phyloP scores from a whole-genome alignment of 2,329 filamentous ascomycete species.

The Phialophora tarda region DNA sequence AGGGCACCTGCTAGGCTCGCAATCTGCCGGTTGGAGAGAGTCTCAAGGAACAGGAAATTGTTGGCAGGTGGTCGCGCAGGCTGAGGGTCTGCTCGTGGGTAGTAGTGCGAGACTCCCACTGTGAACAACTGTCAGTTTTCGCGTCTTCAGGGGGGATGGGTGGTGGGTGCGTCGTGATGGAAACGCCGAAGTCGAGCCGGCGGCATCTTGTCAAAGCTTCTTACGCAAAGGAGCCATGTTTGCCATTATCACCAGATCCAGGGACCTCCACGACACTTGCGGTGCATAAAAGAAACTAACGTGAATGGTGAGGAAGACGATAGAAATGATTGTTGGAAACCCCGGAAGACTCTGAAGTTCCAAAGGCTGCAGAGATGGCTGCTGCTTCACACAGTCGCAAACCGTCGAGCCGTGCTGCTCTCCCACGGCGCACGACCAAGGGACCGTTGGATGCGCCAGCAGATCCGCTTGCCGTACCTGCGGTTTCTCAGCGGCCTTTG shows the following conservation, averaged over 20 bases:
- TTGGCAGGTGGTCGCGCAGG: constrained; percentile 34
- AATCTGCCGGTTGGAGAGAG: neutral
- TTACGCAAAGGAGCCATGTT: neutral
- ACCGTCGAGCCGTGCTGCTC: constrained; percentile 31
- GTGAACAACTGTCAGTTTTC: constrained; percentile 13
- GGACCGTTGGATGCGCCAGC: constrained; percentile 74
- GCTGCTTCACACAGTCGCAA: constrained; percentile 32
- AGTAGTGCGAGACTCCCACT: constrained; percentile 11
- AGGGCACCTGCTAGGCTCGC: neutral
- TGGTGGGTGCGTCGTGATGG: neutral
- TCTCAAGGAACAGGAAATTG: constrained; percentile 6
- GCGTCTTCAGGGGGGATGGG: neutral
- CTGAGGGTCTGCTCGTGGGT: neutral
- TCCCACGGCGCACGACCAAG: constrained; percentile 73
- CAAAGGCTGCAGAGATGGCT: constrained; percentile 8
- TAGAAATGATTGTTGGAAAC: neutral
- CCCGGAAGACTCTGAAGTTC: neutral
- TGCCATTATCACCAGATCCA: neutral
- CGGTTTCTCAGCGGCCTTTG: constrained; percentile 9
- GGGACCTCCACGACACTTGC: neutral
- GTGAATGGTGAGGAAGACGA: neutral
- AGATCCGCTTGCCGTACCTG: constrained; percentile 63
- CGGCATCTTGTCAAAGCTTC: neutral
- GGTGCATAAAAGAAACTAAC: neutral
- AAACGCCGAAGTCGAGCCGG: constrained; percentile 15